These are phyloP conservation scores for Candida freyschussii DNA, from an alignment of 1,139 yeast species.

Conservation along the genomic window DNA sequence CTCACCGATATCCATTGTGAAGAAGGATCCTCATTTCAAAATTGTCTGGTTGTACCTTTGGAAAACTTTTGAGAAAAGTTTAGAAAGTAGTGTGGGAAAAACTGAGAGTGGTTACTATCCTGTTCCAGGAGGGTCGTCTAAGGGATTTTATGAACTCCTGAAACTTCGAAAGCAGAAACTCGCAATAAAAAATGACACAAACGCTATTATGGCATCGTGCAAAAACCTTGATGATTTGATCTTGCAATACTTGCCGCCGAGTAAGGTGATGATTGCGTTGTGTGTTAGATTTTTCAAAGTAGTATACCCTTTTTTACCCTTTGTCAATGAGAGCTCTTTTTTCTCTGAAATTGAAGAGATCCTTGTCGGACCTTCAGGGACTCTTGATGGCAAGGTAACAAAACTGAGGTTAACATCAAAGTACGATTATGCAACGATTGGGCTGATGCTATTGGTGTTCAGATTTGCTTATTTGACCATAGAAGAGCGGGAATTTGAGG, in stretches of 20 bases:
- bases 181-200: conserved; percentile 5
- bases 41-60: conserved; percentile 25
- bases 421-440: conserved; percentile 42
- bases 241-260: conserved; percentile 36
- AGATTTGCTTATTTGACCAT: conserved; percentile 37
- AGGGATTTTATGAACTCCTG: conserved; percentile 8
- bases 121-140: conserved; percentile 1
- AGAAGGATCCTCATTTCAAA: conserved; percentile 32
- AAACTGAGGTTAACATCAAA: conserved; percentile 31
- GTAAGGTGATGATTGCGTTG: conserved; percentile 38
- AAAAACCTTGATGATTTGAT: conserved; percentile 11
- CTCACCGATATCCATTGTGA: conserved; percentile 36
- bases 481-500: conserved; percentile 20
- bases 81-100: conserved; percentile 5
- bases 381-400: conserved; percentile 19
- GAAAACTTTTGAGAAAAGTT: conserved; percentile 13
- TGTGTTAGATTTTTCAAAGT: conserved; percentile 39
- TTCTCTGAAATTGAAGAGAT: conserved; percentile 27
- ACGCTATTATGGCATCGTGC: conserved; percentile 1
- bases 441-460: conserved; percentile 38
- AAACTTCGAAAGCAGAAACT: conserved; percentile 16
- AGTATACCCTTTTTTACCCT: conserved; percentile 43
- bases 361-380: conserved; percentile 20
- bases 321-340: conserved; percentile 39
- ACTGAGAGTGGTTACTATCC: background rate